Conservation (phyloP, 2,329 filamentous ascomycete genomes). For the Sarocladium kiliense region DNA sequence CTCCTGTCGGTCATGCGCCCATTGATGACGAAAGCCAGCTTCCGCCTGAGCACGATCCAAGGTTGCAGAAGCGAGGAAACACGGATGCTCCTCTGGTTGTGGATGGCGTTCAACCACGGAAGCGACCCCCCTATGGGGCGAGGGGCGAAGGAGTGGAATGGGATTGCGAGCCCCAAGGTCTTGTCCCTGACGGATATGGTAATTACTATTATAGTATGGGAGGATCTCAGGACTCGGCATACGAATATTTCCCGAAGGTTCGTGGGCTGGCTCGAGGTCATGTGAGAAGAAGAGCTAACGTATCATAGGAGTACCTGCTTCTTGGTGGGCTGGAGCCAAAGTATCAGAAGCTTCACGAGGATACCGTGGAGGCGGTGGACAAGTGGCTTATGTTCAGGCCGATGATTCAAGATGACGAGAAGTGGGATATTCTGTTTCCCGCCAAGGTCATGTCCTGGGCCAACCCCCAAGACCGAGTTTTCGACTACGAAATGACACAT, state of each 20-base stretch:
- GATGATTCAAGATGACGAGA: conserved; percentile 55
- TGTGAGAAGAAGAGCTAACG: background rate
- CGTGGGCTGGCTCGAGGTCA: conserved; percentile 20
- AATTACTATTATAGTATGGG: conserved; percentile 54
- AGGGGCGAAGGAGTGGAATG: conserved; percentile 28
- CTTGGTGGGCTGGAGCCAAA: conserved; percentile 69
- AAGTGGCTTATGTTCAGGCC: conserved; percentile 74
- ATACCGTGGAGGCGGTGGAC: conserved; percentile 61
- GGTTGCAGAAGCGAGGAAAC: background rate
- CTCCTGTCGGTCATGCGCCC: conserved; percentile 4
- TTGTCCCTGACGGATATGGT: conserved; percentile 42
- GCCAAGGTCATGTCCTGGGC: conserved; percentile 50
- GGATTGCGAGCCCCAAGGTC: conserved; percentile 55
- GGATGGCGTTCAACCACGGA: conserved; percentile 1
- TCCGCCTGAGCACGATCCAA: background rate
- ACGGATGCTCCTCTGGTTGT: background rate
- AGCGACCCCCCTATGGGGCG: conserved; percentile 25
- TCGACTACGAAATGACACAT: conserved; percentile 58
- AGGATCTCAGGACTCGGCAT: conserved; percentile 63
- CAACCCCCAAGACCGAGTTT: conserved; percentile 33
- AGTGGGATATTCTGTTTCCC: conserved; percentile 68
- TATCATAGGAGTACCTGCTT: conserved; percentile 53
- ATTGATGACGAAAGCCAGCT: conserved; percentile 7
- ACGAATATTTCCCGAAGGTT: conserved; percentile 63
- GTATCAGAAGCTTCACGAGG: conserved; percentile 68